phyloP scores from a whole-genome alignment of 2,329 filamentous ascomycete genomes.

The Teratosphaeria nubilosa region DNA sequence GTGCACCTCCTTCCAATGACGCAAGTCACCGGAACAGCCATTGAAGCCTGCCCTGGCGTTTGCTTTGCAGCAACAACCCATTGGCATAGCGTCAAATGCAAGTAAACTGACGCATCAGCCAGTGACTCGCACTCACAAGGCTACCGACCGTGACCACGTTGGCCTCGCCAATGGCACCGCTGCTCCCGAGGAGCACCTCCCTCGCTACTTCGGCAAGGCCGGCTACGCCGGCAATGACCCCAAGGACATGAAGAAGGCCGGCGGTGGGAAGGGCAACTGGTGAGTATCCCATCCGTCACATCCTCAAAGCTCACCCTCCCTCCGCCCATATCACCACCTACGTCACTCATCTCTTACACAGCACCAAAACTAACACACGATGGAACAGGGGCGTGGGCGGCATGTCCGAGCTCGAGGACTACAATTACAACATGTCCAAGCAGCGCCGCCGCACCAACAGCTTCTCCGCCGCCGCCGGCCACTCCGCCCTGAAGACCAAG shows the following conservation, averaged over 20 bases:
- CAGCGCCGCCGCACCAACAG: conserved; percentile 88
- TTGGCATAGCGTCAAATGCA: not conserved
- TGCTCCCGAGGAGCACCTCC: conserved; percentile 60
- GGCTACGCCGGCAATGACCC: conserved; percentile 74
- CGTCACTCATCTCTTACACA: not conserved
- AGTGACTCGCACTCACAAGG: conserved; percentile 99
- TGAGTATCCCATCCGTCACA: conserved; percentile 37
- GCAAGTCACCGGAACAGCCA: not conserved
- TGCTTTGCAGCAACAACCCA: not conserved
- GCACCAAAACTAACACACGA: not conserved
- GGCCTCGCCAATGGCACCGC: conserved; percentile 66
- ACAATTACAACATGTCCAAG: conserved; percentile 73
- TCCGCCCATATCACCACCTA: not conserved
- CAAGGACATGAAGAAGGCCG: conserved; percentile 94
- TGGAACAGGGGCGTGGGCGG: conserved; percentile 64
- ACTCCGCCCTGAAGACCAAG: conserved; percentile 86
- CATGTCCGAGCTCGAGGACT: conserved; percentile 69
- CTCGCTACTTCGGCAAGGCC: conserved; percentile 86
- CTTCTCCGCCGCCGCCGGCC: conserved; percentile 58
- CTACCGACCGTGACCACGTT: conserved; percentile 84
- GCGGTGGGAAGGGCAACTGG: conserved; percentile 89
- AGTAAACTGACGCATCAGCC: conserved; percentile 1
- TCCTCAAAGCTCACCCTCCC: not conserved
- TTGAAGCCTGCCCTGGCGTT: not conserved
- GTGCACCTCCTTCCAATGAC: not conserved